Base-by-base conservation (phyloP, 1,139 yeast genomes). In the Citeromyces hawaiiensis region DNA sequence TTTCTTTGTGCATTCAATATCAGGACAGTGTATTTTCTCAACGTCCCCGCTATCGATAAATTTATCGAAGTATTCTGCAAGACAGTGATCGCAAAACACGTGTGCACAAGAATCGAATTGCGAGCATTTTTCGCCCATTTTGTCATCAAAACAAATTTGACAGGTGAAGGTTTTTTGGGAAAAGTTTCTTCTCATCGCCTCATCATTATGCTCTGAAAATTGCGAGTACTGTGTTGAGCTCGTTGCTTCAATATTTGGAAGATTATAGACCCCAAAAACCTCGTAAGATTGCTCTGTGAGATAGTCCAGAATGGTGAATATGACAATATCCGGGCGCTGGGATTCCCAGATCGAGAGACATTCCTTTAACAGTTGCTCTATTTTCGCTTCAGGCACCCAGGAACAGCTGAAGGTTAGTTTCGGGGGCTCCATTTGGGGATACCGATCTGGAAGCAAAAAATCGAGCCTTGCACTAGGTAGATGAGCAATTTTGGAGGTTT, bases 21-120 rank as follows among this genome's bases (percentile, higher is more conserved):
- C 66, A 0, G 86, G 85, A 49, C 87, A 79, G 46, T 74, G 75
- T 0, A 79, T 63, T 40, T 62, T 70, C 13, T 64, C 64, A 3
- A 75, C 63, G 30, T 70, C 72, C 1, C 83, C 85, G 15, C 66
- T 58, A 2, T 53, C 52, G 13, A 79, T 74, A 40, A 63, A 56
- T 2, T 67, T 57, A 1, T 54, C 44, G 45, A 69, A 73, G 48
- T 70, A 78, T 8, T 63, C 70, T 11, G 43, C 44, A 3, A 76
- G 54, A 47, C 87, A 79, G 1, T 44, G 42, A 34, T 60, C 61
- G 49, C 87, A 79, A 44, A 76, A 72, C 1, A 62, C 60, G 49
- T 79, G 86, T 2, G 56, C 56, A 47, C 83, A 75, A 1, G 54
- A 51, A 0, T 62, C 63, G 38, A 78, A 59, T 42, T 55, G 46